Conservation (phyloP, 2,329 filamentous ascomycete species). For the Endoconidiophora laricicola region DNA sequence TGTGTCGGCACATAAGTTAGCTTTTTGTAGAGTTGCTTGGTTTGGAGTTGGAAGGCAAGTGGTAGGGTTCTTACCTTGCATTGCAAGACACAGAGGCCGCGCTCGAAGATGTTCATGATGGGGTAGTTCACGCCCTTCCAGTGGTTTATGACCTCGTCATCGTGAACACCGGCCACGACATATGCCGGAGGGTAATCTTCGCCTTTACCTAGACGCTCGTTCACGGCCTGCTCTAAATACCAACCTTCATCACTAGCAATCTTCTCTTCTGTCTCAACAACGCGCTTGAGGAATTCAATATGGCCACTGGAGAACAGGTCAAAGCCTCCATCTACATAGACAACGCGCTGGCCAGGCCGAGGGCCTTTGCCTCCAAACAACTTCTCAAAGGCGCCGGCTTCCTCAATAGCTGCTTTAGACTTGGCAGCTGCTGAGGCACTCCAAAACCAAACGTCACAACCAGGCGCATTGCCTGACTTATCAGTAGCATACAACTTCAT, state of each 20-base stretch:
- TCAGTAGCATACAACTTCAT: conserved; percentile 81
- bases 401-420: conserved; percentile 28
- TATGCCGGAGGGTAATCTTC: conserved; percentile 68
- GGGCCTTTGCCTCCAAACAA: conserved; percentile 58
- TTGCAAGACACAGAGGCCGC: conserved; percentile 85
- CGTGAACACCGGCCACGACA: conserved; percentile 84
- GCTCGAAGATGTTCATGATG: conserved; percentile 98
- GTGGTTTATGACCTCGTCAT: conserved; percentile 85
- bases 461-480: conserved; percentile 59
- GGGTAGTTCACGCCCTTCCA: conserved; percentile 98
- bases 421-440: conserved; percentile 34
- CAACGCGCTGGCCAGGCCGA: conserved; percentile 61
- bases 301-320: conserved; percentile 94
- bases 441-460: conserved; percentile 79
- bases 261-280: conserved; percentile 56
- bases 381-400: conserved; percentile 47
- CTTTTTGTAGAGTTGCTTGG: conserved; percentile 7
- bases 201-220: conserved; percentile 47
- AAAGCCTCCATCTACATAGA: conserved; percentile 94
- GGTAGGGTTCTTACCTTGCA: conserved; percentile 29
- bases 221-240: conserved; percentile 48
- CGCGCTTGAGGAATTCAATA: conserved; percentile 78
- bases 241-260: conserved; percentile 53
- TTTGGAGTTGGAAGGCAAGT: too few relatives aligned
- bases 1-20: conserved; percentile 22